Percentiles rank a stretch among this genome's conserved stretches.
Conservation (phyloP, 1,284 basidiomycete species). For the Cronartium quercuum region DNA sequence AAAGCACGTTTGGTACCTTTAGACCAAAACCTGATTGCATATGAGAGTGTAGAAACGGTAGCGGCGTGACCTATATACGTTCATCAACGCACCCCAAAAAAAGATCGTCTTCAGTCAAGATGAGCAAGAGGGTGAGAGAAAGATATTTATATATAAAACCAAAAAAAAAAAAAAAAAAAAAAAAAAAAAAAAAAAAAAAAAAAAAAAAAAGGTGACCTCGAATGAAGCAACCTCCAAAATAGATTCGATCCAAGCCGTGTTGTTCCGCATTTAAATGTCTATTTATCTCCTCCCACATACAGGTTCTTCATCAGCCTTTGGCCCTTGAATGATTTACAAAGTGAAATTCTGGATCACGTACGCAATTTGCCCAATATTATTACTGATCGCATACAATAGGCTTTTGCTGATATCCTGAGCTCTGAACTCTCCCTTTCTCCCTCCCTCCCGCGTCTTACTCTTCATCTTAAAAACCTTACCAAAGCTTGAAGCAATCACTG, state of each 20-base stretch:
- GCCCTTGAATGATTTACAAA: no score
- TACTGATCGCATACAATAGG: slow-evolving; percentile 89
- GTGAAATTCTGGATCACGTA: slow-evolving; percentile 55
- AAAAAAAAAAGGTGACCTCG: slow-evolving; percentile 60
- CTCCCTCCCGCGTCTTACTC: slow-evolving; percentile 42
- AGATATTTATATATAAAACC: neutral
- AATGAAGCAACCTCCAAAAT: slow-evolving; percentile 99
- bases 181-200: neutral
- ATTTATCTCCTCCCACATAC: slow-evolving; percentile 29
- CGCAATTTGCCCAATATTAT: slow-evolving; percentile 99
- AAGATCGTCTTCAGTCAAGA: neutral
- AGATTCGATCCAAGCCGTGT: slow-evolving; percentile 92
- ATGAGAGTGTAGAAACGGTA: slow-evolving; percentile 93
- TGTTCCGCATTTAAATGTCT: slow-evolving; percentile 99
- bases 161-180: neutral
- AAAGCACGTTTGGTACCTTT: slow-evolving; percentile 94
- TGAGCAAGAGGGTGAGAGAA: neutral
- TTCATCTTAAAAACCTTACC: slow-evolving; percentile 94
- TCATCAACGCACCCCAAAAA: neutral
- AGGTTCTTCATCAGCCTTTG: neutral
- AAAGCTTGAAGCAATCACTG: slow-evolving; percentile 94
- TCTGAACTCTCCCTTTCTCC: slow-evolving; percentile 66
- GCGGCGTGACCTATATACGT: slow-evolving; percentile 72
- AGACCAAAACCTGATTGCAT: slow-evolving; percentile 99
- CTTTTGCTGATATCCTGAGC: slow-evolving; percentile 86